Conservation (phyloP, 768 basidiomycete species). For the Suillus americanus region DNA sequence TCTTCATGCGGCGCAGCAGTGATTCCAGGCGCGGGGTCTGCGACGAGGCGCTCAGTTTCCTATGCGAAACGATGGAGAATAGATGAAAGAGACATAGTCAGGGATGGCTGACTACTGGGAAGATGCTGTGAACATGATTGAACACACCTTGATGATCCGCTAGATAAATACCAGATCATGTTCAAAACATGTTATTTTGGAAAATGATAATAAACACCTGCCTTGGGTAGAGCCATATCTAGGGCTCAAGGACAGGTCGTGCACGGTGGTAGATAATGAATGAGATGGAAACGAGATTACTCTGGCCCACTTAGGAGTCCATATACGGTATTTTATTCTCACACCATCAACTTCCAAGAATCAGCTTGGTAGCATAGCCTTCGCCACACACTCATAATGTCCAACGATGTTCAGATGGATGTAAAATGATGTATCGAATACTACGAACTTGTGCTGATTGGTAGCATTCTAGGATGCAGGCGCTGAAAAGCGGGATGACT, state of each 20-base stretch:
- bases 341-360: constrained; percentile 9
- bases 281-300: constrained; percentile 9
- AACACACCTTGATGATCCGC: constrained; percentile 54
- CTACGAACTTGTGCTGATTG: not conserved
- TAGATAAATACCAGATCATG: constrained; percentile 20
- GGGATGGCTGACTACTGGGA: constrained; percentile 9
- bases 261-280: constrained; percentile 12
- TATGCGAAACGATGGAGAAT: constrained; percentile 32
- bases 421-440: constrained; percentile 14
- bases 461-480: not conserved
- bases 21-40: constrained; percentile 97
- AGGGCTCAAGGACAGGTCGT: constrained; percentile 15
- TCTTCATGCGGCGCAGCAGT: constrained; percentile 95
- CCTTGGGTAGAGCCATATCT: constrained; percentile 39
- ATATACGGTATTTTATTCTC: constrained; percentile 16
- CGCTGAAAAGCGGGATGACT: constrained; percentile 42
- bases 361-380: not conserved
- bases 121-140: constrained; percentile 18
- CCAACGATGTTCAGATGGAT: constrained; percentile 15
- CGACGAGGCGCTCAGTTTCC: constrained; percentile 97
- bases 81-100: constrained; percentile 18
- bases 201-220: constrained; percentile 6
- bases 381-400: constrained; percentile 17
- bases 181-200: constrained; percentile 9
- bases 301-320: constrained; percentile 9